Base-by-base conservation (phyloP, 2,329 filamentous ascomycete genomes). In the Diaporthe citriasiana region DNA sequence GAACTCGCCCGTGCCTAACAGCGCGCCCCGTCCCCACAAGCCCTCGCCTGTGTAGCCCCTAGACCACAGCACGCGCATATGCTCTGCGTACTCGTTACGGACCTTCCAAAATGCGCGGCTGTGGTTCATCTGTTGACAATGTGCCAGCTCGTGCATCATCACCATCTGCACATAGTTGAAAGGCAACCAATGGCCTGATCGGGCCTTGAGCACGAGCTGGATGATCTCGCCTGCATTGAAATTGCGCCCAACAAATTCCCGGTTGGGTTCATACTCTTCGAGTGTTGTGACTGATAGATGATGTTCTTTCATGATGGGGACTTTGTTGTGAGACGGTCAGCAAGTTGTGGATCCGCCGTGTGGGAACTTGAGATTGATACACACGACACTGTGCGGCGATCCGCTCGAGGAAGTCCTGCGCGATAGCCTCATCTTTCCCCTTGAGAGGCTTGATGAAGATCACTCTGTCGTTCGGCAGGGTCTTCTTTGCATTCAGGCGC, bases 101-200 rank as follows among this genome's bases (percentile, higher is more conserved):
- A 95, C 92, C 13, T 89, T 89, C 94, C 95, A 97, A 79, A 97
- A 97, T 3, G 90, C 91, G 72, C 90, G 88, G 1, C 91, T 93
- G 81, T 97, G 95, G 81, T 97, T 97, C 95, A 97, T 97, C 81
- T 97, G 93, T 82, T 94, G 93, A 87, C 93, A 95, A 82, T 97
- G 94, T 4, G 94, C 94, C 40, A 97, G 86, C 85, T 97, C 94
- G 81, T 97, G 95, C 90, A 97, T 95, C 95, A 97, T 97, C 77
- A 97, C 94, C 93, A 97, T 96, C 83, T 97, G 94, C 22, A 97
- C 93, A 79, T 95, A 95, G 75, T 91, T 87, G 80, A 97, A 95
- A 0, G 94, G 93, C 30, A 97, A 85, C 95, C 95, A 97, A 74
- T 85, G 88, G 35, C 90, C 90, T 0, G 88, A 85, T 0, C 87